Base-by-base conservation (phyloP, 345 rosid species). In the Hirschfeldia incana region DNA sequence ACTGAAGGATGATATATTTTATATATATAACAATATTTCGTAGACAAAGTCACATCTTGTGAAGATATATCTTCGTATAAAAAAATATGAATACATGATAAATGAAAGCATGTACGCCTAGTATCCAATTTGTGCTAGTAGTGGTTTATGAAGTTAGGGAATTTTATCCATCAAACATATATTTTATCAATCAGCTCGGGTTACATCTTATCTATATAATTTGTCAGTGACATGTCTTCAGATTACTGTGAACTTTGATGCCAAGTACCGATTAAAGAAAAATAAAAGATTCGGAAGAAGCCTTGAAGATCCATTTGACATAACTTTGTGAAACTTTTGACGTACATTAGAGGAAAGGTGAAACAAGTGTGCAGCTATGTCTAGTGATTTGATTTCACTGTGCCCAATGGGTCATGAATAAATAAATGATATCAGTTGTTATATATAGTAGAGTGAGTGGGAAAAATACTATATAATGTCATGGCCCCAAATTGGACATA, bases 101-200 rank as follows among this genome's bases (percentile, higher is more conserved):
- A 71, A 71, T 55, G 70, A 70, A 33, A 64, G n/a, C 71, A 70
- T 70, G 64, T 34, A 61, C 39, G 29, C 36, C 13, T 32, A 77
- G 65, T 77, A 49, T 27, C 62, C 46, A 21, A 26, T 21, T 30
- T 70, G 46, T 70, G 46, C 6, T 70, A 3, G 57, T 51, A 16
- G 29, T 68, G 15, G 34, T 57, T 12, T 59, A 68, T 68, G 74
- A 17, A 26, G 57, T 29, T 66, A 29, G 60, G 9, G 61, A 44
- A 16, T 11, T 4, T 28, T 60, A 4, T 60, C 2, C 34, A 60
- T 59, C 0, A 33, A 65, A 53, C 7, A 55, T 17, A 57, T 27
- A 33, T 58, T 67, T 67, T 13, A 58, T 5, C 28, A 76, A 15
- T 63, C 27, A 63, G 21, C 29, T 51, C 13, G 33, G 3, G 36